Base-by-base conservation (phyloP, 1,284 basidiomycete genomes). In the Limonomyces culmigenus region DNA sequence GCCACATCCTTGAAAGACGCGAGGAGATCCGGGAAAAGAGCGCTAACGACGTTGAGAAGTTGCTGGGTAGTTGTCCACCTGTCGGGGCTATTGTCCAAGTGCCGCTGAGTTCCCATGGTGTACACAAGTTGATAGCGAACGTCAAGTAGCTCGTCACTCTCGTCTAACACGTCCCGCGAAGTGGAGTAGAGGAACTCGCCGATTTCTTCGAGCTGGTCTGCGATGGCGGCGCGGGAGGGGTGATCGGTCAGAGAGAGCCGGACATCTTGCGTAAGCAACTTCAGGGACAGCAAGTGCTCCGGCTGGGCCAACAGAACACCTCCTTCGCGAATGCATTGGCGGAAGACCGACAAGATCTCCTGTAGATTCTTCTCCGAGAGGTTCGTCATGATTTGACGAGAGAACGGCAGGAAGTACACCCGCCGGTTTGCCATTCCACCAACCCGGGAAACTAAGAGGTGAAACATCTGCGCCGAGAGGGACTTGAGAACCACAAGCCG, bases 121-220 rank as follows among this genome's bases (percentile, higher is more conserved):
- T 70, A 70, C 0, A 70, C 50, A 4, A 71, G 48, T 32, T 69
- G 66, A 36, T 63, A 70, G 0, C 56, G 54, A 27, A 62, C 58
- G 33, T 60, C 58, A 4, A 70, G 52, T 16, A 71, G 53, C 38
- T 70, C 67, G 36, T 70, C 67, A 41, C 67, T 67, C 42, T 70
- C 67, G 33, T 71, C 69, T 3, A 70, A 42, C 19, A 71, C 50
- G 35, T 70, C 67, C 15, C 64, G 52, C 6, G 54, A 47, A 31
- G 42, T 35, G 1, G 38, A 35, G 20, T 50, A 37, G 1, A 69
- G 43, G 63, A 62, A 65, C 13, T 34, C 39, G 27, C 62, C 54
- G 1, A 46, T 42, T 1, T 40, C 29, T 8, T 53, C 40, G 6
- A 53, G 40, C 31, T 38, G 38, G 19, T 23, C 37, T 17, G 39